Evolutionary conservation across 352 stramenopile genomes (phyloP), one percentile per base, ranked within the genome.

Genomic region (Pseudoperonospora humuli): DNA sequence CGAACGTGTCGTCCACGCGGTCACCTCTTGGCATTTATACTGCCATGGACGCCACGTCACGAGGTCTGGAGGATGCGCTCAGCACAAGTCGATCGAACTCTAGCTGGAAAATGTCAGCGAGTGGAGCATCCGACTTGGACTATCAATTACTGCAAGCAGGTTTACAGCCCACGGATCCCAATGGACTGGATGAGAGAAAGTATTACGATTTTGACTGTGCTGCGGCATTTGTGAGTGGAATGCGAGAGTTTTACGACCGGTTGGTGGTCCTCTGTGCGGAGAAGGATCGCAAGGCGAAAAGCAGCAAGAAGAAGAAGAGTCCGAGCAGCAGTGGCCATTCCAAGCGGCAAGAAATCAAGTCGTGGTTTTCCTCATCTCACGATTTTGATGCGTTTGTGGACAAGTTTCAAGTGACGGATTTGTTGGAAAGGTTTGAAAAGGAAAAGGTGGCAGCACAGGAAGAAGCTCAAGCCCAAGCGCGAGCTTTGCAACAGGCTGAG

Each of bases 321-420:
- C 39, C 39, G 0, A 58, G 50, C 28, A 79, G 65, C 9, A 61
- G 46, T 29, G 74, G 77, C 17, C 57, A 76, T 37, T 89, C 77
- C 11, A 87, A 87, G 50, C 68, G 74, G 0, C 75, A 90, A 37
- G 78, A 90, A 51, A 77, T 90, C 59, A 86, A 86, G 57, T 75
- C 78, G 25, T 90, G 78, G 78, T 90, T 90, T 31, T 87, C 75
- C 28, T 87, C 75, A 1, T 84, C 75, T 8, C 78, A 90, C 54
- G 78, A 90, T 15, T 86, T 84, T 31, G 78, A 90, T 41, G 66
- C 70, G 26, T 90, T 84, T 29, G 75, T 86, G n/a, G 67, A 86
- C 39, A 71, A 70, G n/a, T 87, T 90, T 24, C 44, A 75, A 11
- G 63, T 62, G 13, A 70, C 74, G 7, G 47, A 67, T 6, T 54